A percentile compares a stretch with the other conserved stretches of the same genome.
Evolutionary conservation across 306 rosid genomes (phyloP).

Genomic region (Lathyrus tuberosus): DNA sequence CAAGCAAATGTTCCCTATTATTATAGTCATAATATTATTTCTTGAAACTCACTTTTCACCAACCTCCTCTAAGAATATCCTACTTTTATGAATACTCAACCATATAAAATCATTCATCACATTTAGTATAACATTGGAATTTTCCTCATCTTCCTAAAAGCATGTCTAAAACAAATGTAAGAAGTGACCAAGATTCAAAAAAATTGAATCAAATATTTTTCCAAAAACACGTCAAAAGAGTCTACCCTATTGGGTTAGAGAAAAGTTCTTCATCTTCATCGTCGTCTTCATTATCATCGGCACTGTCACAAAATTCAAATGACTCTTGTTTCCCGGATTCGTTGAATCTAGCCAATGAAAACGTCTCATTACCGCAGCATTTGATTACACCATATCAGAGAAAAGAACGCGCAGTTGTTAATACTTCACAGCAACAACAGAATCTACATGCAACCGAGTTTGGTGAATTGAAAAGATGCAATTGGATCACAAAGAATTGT

Average conservation of each 20-base stretch:
- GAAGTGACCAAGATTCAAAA: slow-evolving; percentile 56
- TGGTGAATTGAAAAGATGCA: slow-evolving; percentile 74
- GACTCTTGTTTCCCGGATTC: slow-evolving; percentile 54
- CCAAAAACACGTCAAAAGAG: slow-evolving; percentile 68
- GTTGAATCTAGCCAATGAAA: slow-evolving; percentile 57
- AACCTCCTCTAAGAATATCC: slow-evolving; percentile 44
- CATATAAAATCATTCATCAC: neutral
- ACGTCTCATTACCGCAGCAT: slow-evolving; percentile 60
- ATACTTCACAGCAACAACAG: slow-evolving; percentile 39
- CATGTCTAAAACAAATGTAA: slow-evolving; percentile 58
- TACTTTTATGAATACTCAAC: slow-evolving; percentile 22
- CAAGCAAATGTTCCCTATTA: slow-evolving; percentile 9
- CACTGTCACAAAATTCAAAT: slow-evolving; percentile 76
- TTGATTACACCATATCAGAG: slow-evolving; percentile 53
- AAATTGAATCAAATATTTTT: slow-evolving; percentile 53
- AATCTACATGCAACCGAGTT: slow-evolving; percentile 27
- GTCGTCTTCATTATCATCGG: slow-evolving; percentile 54
- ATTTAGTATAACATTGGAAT: slow-evolving; percentile 15
- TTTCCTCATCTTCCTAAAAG: slow-evolving; percentile 30
- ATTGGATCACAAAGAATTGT: slow-evolving; percentile 81
- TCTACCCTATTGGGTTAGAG: slow-evolving; percentile 81
- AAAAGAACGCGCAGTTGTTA: slow-evolving; percentile 51
- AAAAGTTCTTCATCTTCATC: slow-evolving; percentile 74
- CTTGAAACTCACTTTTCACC: slow-evolving; percentile 81
- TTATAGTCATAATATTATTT: slow-evolving; percentile 49